Evolutionary conservation across 805 yeast species (phyloP).

Genomic region (Priceomyces medius): DNA sequence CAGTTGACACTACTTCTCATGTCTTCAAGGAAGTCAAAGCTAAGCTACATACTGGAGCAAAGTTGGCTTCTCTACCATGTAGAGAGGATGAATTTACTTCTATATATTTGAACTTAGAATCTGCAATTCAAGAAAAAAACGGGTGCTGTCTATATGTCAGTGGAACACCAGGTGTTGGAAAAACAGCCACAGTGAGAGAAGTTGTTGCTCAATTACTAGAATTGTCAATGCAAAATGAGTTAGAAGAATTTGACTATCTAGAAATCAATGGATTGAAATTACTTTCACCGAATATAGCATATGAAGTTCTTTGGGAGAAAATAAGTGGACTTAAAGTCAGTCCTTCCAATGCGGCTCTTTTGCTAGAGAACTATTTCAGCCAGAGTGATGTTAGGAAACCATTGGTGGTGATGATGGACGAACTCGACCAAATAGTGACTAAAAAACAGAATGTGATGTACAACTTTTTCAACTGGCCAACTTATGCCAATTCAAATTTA

Average conservation of each 20-base stretch:
- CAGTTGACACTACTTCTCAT: conserved; percentile 22
- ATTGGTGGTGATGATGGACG: conserved; percentile 81
- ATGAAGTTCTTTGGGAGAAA: conserved; percentile 79
- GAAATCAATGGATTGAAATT: conserved; percentile 92
- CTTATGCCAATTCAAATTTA: conserved; percentile 71
- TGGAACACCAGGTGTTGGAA: conserved; percentile 98
- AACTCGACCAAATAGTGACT: conserved; percentile 86
- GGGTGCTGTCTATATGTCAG: conserved; percentile 89
- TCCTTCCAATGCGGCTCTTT: conserved; percentile 61
- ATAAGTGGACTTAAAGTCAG: conserved; percentile 58
- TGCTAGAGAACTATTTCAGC: conserved; percentile 70
- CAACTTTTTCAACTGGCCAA: conserved; percentile 97
- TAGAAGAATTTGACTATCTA: conserved; percentile 59
- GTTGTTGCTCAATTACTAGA: conserved; percentile 68
- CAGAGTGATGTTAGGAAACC: conserved; percentile 43
- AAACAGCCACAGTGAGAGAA: conserved; percentile 89
- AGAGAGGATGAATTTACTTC: conserved; percentile 79
- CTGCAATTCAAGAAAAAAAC: conserved; percentile 63
- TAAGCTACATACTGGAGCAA: conserved; percentile 45
- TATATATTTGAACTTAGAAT: conserved; percentile 65
- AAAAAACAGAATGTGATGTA: conserved; percentile 84
- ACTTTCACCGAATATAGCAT: conserved; percentile 74
- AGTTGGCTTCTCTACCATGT: conserved; percentile 66
- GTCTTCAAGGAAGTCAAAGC: conserved; percentile 40
- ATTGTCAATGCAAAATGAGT: conserved; percentile 22